phyloP scores from a whole-genome alignment of 2,329 filamentous ascomycete genomes.

The Ophiocordyceps camponoti-floridani region DNA sequence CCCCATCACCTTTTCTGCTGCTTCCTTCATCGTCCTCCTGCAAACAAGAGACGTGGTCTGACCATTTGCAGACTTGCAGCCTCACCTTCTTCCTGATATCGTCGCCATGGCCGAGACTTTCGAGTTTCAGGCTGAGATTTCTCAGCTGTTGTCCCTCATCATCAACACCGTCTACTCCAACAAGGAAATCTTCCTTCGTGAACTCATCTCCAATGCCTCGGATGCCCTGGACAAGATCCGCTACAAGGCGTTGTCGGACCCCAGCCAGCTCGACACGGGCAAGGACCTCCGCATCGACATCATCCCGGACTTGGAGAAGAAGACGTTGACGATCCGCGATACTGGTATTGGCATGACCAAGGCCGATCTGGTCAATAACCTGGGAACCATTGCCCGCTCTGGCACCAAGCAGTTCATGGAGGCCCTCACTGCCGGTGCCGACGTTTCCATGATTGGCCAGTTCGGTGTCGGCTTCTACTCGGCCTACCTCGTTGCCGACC shows the following conservation, averaged over 20 bases:
- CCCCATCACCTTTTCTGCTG: neutral
- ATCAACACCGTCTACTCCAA: slow-evolving; percentile 99
- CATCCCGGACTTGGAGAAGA: slow-evolving; percentile 91
- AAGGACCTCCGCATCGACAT: slow-evolving; percentile 99
- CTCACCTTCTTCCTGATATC: slow-evolving; percentile 18
- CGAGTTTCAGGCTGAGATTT: slow-evolving; percentile 99
- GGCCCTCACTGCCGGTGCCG: slow-evolving; percentile 90
- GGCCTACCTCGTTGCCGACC: slow-evolving; percentile 96
- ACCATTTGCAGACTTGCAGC: neutral
- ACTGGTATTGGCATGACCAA: slow-evolving; percentile 99
- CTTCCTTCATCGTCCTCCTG: neutral
- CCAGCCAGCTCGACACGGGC: slow-evolving; percentile 88
- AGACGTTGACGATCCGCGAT: slow-evolving; percentile 94
- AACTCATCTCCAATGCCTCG: slow-evolving; percentile 94
- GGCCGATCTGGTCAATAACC: slow-evolving; percentile 99
- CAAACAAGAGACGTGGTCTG: neutral
- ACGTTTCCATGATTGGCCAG: slow-evolving; percentile 99
- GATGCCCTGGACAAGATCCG: slow-evolving; percentile 99
- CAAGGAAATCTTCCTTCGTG: slow-evolving; percentile 99
- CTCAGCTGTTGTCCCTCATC: slow-evolving; percentile 98
- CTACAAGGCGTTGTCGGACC: slow-evolving; percentile 94
- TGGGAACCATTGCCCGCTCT: slow-evolving; percentile 96
- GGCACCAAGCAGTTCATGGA: slow-evolving; percentile 99
- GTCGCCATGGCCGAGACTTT: slow-evolving; percentile 88
- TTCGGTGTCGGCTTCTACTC: slow-evolving; percentile 99